phyloP scores from a whole-genome alignment of 805 yeast species.

The Candida taoyuanica region DNA sequence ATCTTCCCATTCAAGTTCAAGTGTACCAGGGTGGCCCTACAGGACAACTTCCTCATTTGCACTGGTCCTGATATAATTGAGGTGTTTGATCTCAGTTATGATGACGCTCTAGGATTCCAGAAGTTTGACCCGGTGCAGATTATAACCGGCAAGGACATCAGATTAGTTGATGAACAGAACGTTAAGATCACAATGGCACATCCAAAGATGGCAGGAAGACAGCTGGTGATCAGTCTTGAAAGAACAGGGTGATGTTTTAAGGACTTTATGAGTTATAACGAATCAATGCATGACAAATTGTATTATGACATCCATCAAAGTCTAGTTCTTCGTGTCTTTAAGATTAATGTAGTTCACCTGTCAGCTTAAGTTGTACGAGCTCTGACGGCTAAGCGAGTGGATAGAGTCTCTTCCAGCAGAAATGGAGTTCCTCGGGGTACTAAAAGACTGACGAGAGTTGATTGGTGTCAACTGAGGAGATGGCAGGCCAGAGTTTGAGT shows the following conservation, averaged over 20 bases:
- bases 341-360: not conserved
- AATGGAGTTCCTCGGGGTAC: slow-evolving; percentile 25
- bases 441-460: slow-evolving; percentile 25
- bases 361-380: slow-evolving; percentile 8
- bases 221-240: slow-evolving; percentile 44
- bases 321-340: too few relatives aligned
- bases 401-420: slow-evolving; percentile 17
- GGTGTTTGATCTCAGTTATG: slow-evolving; percentile 53
- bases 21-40: slow-evolving; percentile 36
- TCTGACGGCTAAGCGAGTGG: slow-evolving; percentile 19
- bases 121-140: slow-evolving; percentile 55
- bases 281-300: not conserved
- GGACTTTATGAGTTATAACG: not conserved
- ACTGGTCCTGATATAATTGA: slow-evolving; percentile 67
- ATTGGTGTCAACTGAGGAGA: slow-evolving; percentile 28
- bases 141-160: slow-evolving; percentile 64
- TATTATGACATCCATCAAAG: slow-evolving; percentile 1
- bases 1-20: slow-evolving; percentile 39
- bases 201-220: slow-evolving; percentile 59
- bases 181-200: slow-evolving; percentile 52
- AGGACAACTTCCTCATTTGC: slow-evolving; percentile 45
- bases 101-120: slow-evolving; percentile 31
- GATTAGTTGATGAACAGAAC: slow-evolving; percentile 37
- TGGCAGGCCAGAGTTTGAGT: slow-evolving; percentile 14
- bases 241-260: slow-evolving; percentile 3